A percentile compares a stretch with the other conserved stretches of the same genome.
These are phyloP conservation scores for Cicer judaicum DNA, from an alignment of 306 rosid species.

Conservation along the genomic window DNA sequence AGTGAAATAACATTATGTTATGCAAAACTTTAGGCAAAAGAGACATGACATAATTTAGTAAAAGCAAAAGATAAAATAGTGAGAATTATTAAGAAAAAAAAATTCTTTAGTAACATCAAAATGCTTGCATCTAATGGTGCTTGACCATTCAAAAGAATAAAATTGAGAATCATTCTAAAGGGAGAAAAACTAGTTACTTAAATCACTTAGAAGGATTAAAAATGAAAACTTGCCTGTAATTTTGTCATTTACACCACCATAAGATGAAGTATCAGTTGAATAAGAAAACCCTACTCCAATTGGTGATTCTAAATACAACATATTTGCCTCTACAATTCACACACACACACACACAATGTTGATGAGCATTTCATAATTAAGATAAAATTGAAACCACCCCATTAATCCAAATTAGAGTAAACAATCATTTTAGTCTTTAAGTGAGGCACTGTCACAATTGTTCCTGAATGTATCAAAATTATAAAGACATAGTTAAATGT, in stretches of 20 bases:
- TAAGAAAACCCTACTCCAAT: constrained; percentile 78
- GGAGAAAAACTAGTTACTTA: not conserved
- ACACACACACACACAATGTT: constrained; percentile 27
- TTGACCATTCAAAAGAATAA: constrained; percentile 31
- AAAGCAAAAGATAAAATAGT: constrained; percentile 45
- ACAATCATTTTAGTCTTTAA: too few species aligned
- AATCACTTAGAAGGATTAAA: constrained; percentile 8
- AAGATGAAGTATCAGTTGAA: constrained; percentile 56
- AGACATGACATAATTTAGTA: constrained; percentile 37
- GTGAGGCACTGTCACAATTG: too few species aligned
- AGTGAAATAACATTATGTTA: constrained; percentile 44
- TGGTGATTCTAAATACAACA: constrained; percentile 75
- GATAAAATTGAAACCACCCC: constrained; percentile 2
- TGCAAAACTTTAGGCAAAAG: constrained; percentile 44
- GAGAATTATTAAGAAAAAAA: not conserved
- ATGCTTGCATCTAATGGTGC: constrained; percentile 11
- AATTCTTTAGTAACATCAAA: not conserved
- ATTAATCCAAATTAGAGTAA: too few species aligned
- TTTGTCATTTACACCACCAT: constrained; percentile 63
- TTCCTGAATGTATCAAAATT: too few species aligned
- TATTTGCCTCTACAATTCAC: constrained; percentile 64
- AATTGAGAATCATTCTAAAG: constrained; percentile 14
- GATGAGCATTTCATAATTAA: constrained; percentile 9
- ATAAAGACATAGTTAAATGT: too few species aligned
- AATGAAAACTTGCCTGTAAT: constrained; percentile 58